phyloP scores from a whole-genome alignment of 805 yeast genomes.

The Candida sithepensis region DNA sequence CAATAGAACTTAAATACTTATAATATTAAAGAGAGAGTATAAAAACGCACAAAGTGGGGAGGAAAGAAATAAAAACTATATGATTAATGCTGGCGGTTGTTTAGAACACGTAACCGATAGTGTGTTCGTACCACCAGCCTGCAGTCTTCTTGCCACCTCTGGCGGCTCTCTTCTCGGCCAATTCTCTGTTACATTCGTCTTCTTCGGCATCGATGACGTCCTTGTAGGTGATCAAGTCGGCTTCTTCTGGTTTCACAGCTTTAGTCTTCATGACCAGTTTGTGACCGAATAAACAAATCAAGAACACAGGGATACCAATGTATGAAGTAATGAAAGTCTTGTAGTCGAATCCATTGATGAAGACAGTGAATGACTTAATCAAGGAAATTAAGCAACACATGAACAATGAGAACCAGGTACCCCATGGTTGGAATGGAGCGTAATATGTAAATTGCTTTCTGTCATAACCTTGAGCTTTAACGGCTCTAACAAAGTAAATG shows the following conservation, averaged over 20 bases:
- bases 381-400: slow-evolving; percentile 54
- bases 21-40: too few relatives aligned
- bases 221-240: slow-evolving; percentile 56
- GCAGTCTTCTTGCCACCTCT: slow-evolving; percentile 16
- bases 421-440: slow-evolving; percentile 71
- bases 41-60: neutral
- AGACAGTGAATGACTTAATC: slow-evolving; percentile 70
- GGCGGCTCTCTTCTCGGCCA: slow-evolving; percentile 13
- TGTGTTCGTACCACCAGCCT: slow-evolving; percentile 29
- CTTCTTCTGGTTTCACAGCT: slow-evolving; percentile 49
- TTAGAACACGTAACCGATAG: slow-evolving; percentile 28
- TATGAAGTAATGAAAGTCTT: slow-evolving; percentile 74
- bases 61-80: neutral
- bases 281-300: slow-evolving; percentile 54
- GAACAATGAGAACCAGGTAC: slow-evolving; percentile 53
- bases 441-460: slow-evolving; percentile 52
- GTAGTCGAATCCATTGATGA: slow-evolving; percentile 54
- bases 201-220: slow-evolving; percentile 55
- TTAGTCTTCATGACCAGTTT: slow-evolving; percentile 52
- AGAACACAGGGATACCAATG: slow-evolving; percentile 66
- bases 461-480: slow-evolving; percentile 62
- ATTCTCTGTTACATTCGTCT: slow-evolving; percentile 30
- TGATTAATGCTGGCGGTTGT: too few relatives aligned
- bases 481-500: slow-evolving; percentile 61
- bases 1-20: too few relatives aligned